Base-by-base conservation (phyloP, 164 flowering plant species). In the Warburgia ugandensis region DNA sequence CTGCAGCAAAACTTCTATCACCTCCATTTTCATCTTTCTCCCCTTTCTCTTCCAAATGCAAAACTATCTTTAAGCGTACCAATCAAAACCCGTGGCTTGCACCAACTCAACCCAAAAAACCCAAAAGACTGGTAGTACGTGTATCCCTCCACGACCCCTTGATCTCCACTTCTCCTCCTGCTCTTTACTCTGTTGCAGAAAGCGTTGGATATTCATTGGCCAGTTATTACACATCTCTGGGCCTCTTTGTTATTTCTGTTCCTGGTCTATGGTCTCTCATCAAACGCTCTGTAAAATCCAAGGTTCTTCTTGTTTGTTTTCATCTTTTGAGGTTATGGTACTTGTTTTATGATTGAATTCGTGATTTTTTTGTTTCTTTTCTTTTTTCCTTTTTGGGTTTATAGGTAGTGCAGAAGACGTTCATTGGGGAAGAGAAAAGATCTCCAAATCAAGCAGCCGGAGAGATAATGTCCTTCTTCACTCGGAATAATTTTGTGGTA, bases 181-280 rank as follows among this genome's bases (percentile, higher is more conserved):
- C 61, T 22, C 29, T 71, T 7, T 60, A 66, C 47, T 31, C 68
- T 8, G 48, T 86, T 4, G 80, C 83, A 14, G 95, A 77, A 47
- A 66, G 52, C 40, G 56, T 37, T 7, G 95, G 95, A 3, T 92
- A 92, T 55, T 92, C 99, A 3, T 32, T 65, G 64, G 95, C 96
- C 3, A 92, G 99, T 73, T 92, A 92, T 68, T 88, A 92, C 68
- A 92, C 99, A 46, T 88, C 96, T 19, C 64, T 88, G 21, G 98
- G 96, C 49, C 81, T 88, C 33, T 92, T 92, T 54, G 87, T 92
- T 59, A 81, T 92, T 59, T 92, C 99, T 26, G 99, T 88, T 60
- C 99, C 96, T 0, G 99, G 99, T 16, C 78, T 92, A 5, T 87
- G 96, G 98, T 87, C 98, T 20, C 98, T 92, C 65, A 92, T 92